phyloP scores from a whole-genome alignment of 345 rosid species.

The Brassica nigra region DNA sequence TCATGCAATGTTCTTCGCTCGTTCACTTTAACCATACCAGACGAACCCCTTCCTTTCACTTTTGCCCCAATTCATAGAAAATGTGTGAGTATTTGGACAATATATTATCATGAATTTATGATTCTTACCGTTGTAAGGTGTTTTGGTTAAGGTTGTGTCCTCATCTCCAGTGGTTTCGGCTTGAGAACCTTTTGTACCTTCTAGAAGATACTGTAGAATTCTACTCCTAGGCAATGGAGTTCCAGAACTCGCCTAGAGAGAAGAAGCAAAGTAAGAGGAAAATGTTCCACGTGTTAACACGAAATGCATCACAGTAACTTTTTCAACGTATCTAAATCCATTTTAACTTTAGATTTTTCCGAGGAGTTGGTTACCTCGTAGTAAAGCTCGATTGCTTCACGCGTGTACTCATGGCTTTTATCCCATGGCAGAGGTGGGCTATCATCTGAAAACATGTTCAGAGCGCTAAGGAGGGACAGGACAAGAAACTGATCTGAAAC shows the following conservation, averaged over 20 bases:
- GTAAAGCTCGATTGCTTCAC: conserved; percentile 73
- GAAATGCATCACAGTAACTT: neutral
- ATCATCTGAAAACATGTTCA: conserved; percentile 80
- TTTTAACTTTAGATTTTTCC: neutral
- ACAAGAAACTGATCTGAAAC: conserved; percentile 19
- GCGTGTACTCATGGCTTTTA: conserved; percentile 59
- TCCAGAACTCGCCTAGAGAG: conserved; percentile 64
- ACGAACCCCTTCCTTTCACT: conserved; percentile 47
- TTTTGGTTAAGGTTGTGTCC: conserved; percentile 41
- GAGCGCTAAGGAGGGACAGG: conserved; percentile 55
- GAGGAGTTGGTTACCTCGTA: conserved; percentile 62
- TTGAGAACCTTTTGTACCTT: conserved; percentile 83
- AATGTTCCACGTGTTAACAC: conserved; percentile 3
- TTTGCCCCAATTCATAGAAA: neutral
- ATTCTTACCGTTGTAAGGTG: conserved; percentile 26
- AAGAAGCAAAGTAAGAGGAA: neutral
- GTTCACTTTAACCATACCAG: conserved; percentile 70
- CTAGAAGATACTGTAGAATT: conserved; percentile 64
- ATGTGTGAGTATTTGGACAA: neutral
- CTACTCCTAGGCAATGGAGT: conserved; percentile 50
- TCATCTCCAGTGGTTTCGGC: conserved; percentile 48
- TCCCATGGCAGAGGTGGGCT: conserved; percentile 82
- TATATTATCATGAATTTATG: neutral
- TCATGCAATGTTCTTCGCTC: conserved; percentile 66
- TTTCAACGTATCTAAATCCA: neutral